Percentiles rank a stretch among this genome's conserved stretches.
Evolutionary conservation across 768 basidiomycete species (phyloP).

Genomic region (Boletus bicolor): DNA sequence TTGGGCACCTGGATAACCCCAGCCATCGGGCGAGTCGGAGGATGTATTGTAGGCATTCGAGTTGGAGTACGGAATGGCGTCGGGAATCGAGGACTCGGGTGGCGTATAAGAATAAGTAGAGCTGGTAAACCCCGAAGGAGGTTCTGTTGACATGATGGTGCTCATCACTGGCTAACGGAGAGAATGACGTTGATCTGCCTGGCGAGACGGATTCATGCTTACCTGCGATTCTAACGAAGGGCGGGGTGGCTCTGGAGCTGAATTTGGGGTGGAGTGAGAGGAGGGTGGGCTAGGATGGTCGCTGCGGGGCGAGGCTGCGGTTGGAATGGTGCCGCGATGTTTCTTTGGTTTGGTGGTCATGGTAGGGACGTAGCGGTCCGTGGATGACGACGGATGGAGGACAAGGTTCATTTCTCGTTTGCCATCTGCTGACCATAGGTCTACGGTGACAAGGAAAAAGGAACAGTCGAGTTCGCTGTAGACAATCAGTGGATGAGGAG

Average conservation of each 20-base stretch:
- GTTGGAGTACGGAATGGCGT: conserved; percentile 40
- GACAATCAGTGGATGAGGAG: conserved; percentile 1
- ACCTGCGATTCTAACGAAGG: conserved; percentile 46
- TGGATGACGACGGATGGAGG: conserved; percentile 72
- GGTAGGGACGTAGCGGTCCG: conserved; percentile 63
- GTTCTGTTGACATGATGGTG: conserved; percentile 37
- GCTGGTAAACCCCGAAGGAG: conserved; percentile 37
- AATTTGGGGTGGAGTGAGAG: conserved; percentile 45
- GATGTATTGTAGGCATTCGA: conserved; percentile 41
- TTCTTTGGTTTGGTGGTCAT: conserved; percentile 37
- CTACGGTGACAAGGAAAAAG: conserved; percentile 90
- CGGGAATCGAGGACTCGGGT: conserved; percentile 39
- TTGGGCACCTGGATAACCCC: conserved; percentile 48
- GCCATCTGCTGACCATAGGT: conserved; percentile 85
- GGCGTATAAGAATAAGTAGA: conserved; percentile 46
- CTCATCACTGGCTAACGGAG: conserved; percentile 31
- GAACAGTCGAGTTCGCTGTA: conserved; percentile 78
- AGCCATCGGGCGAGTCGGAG: conserved; percentile 46
- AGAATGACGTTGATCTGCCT: not conserved
- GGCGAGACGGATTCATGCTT: not conserved
- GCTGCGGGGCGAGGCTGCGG: conserved; percentile 30
- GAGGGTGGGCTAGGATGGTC: conserved; percentile 46
- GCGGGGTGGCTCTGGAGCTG: conserved; percentile 38
- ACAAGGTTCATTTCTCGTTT: conserved; percentile 86
- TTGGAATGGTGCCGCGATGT: conserved; percentile 31